A percentile compares a stretch with the other conserved stretches of the same genome.
Evolutionary conservation across 78 protist genomes (phyloP).

Genomic region (Dictyostelium brefeldianum): DNA sequence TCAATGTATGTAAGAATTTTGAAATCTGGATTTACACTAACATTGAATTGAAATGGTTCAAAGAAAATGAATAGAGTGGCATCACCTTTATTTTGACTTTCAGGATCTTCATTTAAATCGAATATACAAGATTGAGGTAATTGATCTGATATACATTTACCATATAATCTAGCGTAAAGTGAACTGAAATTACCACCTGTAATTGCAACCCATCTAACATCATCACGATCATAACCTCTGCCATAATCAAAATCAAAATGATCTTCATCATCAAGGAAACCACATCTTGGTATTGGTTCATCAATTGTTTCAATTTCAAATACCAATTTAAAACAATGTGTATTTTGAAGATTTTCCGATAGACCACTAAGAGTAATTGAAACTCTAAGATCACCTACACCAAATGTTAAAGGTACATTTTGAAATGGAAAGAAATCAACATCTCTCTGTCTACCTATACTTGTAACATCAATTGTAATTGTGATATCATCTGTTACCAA

Average conservation of each 20-base stretch:
- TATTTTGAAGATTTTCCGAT: background rate
- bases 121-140: slow-evolving; percentile 12
- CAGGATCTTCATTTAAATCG: slow-evolving; percentile 27
- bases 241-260: slow-evolving; percentile 15
- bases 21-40: slow-evolving; percentile 19
- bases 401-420: background rate
- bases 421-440: background rate
- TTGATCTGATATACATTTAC: slow-evolving; percentile 30
- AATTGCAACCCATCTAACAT: slow-evolving; percentile 28
- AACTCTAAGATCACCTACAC: background rate
- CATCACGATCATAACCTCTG: slow-evolving; percentile 11
- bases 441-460: background rate
- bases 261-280: background rate
- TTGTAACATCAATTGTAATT: background rate
- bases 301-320: slow-evolving; percentile 1
- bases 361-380: background rate
- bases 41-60: background rate
- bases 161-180: slow-evolving; percentile 20
- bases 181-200: background rate
- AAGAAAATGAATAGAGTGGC: background rate
- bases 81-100: slow-evolving; percentile 2
- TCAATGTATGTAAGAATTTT: background rate
- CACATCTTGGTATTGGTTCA: background rate
- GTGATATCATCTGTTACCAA: background rate
- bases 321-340: background rate